Conservation (phyloP, 2,329 filamentous ascomycete species). For the Periconia sp. region DNA sequence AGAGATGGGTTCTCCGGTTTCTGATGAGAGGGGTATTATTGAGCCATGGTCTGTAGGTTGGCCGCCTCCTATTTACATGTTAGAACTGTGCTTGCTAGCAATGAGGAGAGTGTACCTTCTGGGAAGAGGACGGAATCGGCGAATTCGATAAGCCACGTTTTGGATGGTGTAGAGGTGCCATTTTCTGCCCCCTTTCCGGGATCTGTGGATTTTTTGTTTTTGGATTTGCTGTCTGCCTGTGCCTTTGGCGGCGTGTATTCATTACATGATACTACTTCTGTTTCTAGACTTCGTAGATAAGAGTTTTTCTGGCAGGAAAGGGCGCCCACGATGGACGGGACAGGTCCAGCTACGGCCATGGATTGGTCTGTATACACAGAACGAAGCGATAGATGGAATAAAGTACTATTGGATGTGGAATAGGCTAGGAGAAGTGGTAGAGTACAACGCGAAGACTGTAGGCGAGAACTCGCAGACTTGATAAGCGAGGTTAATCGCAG, state of each 20-base stretch:
- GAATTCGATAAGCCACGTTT: slow-evolving; percentile 38
- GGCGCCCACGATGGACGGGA: slow-evolving; percentile 36
- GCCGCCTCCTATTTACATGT: slow-evolving; percentile 25
- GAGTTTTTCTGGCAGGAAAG: slow-evolving; percentile 40
- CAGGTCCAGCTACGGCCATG: slow-evolving; percentile 24
- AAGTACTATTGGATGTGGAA: slow-evolving; percentile 4
- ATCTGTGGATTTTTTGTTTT: slow-evolving; percentile 33
- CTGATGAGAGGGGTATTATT: slow-evolving; percentile 26
- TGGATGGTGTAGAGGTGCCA: slow-evolving; percentile 12
- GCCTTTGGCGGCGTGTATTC: slow-evolving; percentile 31
- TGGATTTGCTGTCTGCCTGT: slow-evolving; percentile 27
- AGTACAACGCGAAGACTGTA: slow-evolving; percentile 10
- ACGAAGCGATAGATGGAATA: neutral
- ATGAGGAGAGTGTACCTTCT: slow-evolving; percentile 15
- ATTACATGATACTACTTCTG: slow-evolving; percentile 37
- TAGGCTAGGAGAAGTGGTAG: slow-evolving; percentile 8
- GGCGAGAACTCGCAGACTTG: slow-evolving; percentile 17
- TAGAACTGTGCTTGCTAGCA: neutral
- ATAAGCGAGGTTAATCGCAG: slow-evolving; percentile 18
- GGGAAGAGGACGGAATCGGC: slow-evolving; percentile 42
- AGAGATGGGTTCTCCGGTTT: slow-evolving; percentile 24
- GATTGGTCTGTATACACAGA: neutral
- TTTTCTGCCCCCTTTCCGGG: slow-evolving; percentile 23
- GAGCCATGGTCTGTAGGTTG: slow-evolving; percentile 40
- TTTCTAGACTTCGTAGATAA: slow-evolving; percentile 37